phyloP scores from a whole-genome alignment of 371 early-diverging fungal genomes.

The Syncephalis fuscata region DNA sequence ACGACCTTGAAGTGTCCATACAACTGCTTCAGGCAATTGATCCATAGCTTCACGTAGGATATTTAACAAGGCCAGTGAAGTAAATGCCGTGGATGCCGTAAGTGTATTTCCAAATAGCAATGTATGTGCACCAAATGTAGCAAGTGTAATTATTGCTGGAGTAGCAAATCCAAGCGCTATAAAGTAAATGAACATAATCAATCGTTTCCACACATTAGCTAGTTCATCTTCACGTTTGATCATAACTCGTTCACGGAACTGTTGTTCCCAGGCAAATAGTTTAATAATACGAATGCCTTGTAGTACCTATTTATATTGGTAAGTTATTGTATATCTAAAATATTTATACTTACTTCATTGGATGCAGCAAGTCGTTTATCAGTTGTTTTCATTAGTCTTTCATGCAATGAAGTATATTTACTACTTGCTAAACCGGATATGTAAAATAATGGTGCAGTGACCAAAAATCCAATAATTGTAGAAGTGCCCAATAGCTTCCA shows the following conservation, averaged over 20 bases:
- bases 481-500: constrained; percentile 28
- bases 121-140: constrained; percentile 34
- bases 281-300: constrained; percentile 56
- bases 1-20: constrained; percentile 26
- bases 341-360: constrained; percentile 25
- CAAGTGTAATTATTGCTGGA: constrained; percentile 31
- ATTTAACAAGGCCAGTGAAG: constrained; percentile 33
- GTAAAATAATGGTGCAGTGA: constrained; percentile 23
- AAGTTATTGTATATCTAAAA: constrained; percentile 12
- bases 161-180: constrained; percentile 21
- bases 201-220: constrained; percentile 16
- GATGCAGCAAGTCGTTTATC: constrained; percentile 24
- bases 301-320: constrained; percentile 17
- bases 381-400: constrained; percentile 11
- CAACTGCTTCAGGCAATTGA: constrained; percentile 30
- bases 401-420: constrained; percentile 14
- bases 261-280: constrained; percentile 49
- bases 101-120: constrained; percentile 31
- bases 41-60: constrained; percentile 34
- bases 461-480: constrained; percentile 24
- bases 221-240: constrained; percentile 29
- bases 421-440: constrained; percentile 31
- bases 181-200: constrained; percentile 23
- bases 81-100: constrained; percentile 40
- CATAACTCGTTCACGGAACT: constrained; percentile 27